A percentile compares a stretch with the other conserved stretches of the same genome.
These are phyloP conservation scores for Pythium pyrilobum DNA, from an alignment of 352 stramenopile species.

Conservation along the genomic window DNA sequence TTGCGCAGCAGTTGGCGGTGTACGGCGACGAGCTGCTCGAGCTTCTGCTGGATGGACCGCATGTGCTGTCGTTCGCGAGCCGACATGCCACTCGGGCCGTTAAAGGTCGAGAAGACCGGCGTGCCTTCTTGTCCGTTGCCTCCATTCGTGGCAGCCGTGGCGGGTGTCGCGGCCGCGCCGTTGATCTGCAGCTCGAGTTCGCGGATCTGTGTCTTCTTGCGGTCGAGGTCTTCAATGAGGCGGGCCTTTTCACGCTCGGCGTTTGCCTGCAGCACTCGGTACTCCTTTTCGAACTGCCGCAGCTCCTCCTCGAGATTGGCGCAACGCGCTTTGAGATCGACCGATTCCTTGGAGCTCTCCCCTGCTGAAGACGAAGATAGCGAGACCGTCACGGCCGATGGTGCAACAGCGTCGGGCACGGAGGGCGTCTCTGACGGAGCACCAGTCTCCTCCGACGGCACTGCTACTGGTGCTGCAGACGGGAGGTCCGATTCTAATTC, in stretches of 20 bases:
- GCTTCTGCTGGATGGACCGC: conserved; percentile 87
- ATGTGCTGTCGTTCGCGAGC: conserved; percentile 81
- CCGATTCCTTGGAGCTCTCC: conserved; percentile 35
- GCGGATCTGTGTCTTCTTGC: conserved; percentile 54
- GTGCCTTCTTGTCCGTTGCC: neutral
- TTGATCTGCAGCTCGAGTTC: conserved; percentile 59
- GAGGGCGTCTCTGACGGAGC: neutral
- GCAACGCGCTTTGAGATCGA: conserved; percentile 48
- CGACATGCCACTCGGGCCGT: conserved; percentile 58
- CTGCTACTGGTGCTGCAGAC: conserved; percentile 1
- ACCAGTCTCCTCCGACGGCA: neutral
- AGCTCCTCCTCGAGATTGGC: conserved; percentile 51
- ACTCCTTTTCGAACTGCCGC: conserved; percentile 68
- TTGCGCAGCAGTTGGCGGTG: conserved; percentile 88
- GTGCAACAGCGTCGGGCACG: conserved; percentile 3
- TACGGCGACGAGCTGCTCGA: conserved; percentile 88
- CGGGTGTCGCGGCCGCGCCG: conserved; percentile 14
- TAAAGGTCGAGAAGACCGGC: conserved; percentile 2
- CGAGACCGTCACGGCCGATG: neutral
- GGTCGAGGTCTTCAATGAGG: conserved; percentile 61
- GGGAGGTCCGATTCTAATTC: conserved; percentile 22
- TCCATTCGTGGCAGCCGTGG: neutral
- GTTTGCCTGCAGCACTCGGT: conserved; percentile 42
- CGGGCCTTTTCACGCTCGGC: conserved; percentile 57
- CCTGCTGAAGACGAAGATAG: conserved; percentile 20